Percentiles rank a stretch among this genome's conserved stretches.
Evolutionary conservation across 78 protist species (phyloP).

Genomic region (Monosiga brevicollis): DNA sequence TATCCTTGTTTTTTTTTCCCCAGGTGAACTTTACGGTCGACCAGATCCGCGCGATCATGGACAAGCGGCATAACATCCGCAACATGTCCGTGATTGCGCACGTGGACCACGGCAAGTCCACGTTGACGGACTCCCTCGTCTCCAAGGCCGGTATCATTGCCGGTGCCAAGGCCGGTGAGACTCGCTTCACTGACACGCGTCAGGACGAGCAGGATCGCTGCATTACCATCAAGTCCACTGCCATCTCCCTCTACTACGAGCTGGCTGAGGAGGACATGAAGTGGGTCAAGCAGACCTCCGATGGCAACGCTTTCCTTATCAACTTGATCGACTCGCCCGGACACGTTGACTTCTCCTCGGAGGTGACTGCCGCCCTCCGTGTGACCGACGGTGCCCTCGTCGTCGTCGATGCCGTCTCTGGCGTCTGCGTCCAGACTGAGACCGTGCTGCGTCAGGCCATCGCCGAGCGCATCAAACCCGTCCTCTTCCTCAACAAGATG

Average conservation of each 20-base stretch:
- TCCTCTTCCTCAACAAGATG: constrained; percentile 94
- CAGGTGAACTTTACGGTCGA: constrained; percentile 68
- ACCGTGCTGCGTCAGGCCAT: constrained; percentile 99
- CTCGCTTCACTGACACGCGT: constrained; percentile 93
- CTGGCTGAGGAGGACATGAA: constrained; percentile 39
- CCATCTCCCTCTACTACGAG: constrained; percentile 87
- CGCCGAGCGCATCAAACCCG: constrained; percentile 95
- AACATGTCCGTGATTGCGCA: constrained; percentile 97
- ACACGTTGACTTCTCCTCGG: constrained; percentile 97
- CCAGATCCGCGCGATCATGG: constrained; percentile 89
- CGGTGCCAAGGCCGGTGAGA: constrained; percentile 87
- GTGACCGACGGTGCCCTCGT: constrained; percentile 99
- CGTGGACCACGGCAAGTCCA: constrained; percentile 94
- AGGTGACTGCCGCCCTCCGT: constrained; percentile 99
- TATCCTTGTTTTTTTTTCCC: not conserved
- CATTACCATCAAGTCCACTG: constrained; percentile 99
- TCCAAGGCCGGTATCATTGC: constrained; percentile 97
- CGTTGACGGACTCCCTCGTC: constrained; percentile 97
- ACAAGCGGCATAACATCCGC: constrained; percentile 80
- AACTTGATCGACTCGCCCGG: constrained; percentile 98
- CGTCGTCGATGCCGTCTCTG: constrained; percentile 98
- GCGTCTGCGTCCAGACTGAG: constrained; percentile 99
- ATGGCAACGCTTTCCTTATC: constrained; percentile 73
- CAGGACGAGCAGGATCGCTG: constrained; percentile 95
- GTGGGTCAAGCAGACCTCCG: constrained; percentile 15